Evolutionary conservation across 805 yeast genomes (phyloP).

Genomic region (Komagataella mondaviorum): DNA sequence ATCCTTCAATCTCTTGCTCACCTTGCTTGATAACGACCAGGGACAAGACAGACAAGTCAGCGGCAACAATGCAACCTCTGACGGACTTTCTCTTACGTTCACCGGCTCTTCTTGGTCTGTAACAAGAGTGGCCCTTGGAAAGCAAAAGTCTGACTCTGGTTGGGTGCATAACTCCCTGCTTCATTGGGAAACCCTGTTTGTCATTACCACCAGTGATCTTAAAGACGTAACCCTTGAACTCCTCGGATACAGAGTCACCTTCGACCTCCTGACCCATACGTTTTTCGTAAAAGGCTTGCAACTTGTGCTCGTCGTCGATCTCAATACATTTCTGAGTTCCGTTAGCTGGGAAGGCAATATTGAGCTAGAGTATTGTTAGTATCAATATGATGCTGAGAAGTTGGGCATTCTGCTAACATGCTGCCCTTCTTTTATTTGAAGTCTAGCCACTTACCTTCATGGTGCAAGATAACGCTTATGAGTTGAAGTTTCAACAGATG

Average conservation of each 20-base stretch:
- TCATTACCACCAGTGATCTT: conserved; percentile 99
- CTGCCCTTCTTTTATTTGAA: background rate
- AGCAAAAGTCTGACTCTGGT: conserved; percentile 96
- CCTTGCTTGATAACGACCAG: conserved; percentile 95
- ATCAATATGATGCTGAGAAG: conserved; percentile 6
- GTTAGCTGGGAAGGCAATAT: conserved; percentile 99
- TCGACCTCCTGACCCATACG: conserved; percentile 99
- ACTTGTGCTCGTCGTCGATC: conserved; percentile 97
- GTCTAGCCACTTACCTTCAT: conserved; percentile 12
- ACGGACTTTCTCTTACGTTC: conserved; percentile 99
- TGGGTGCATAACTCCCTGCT: conserved; percentile 99
- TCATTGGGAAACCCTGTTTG: conserved; percentile 99
- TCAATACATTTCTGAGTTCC: conserved; percentile 98
- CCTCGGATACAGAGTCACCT: conserved; percentile 97
- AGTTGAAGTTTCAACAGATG: background rate
- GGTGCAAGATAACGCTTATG: conserved; percentile 10
- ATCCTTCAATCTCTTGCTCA: conserved; percentile 89
- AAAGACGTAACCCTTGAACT: conserved; percentile 98
- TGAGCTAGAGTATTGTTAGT: conserved; percentile 44
- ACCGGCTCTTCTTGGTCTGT: conserved; percentile 99
- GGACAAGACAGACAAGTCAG: conserved; percentile 92
- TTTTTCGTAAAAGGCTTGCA: conserved; percentile 97
- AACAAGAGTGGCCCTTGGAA: conserved; percentile 92
- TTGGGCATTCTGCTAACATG: background rate
- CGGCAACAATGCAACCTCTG: conserved; percentile 98